phyloP scores from a whole-genome alignment of 768 basidiomycete species.

The Suillus hirtellus region DNA sequence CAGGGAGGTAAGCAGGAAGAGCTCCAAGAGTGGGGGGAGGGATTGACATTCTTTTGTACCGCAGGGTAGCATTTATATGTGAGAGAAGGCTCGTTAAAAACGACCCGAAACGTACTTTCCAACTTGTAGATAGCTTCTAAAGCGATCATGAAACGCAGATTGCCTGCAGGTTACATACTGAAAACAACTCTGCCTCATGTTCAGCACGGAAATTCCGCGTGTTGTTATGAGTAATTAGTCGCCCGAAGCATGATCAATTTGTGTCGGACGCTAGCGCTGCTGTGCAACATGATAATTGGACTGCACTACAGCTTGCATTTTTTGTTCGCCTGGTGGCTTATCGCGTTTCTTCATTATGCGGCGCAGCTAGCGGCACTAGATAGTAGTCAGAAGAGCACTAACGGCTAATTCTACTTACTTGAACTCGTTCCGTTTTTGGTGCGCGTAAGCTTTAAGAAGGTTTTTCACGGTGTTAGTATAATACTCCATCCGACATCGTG shows the following conservation, averaged over 20 bases:
- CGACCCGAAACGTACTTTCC: slow-evolving; percentile 20
- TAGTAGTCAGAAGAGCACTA: slow-evolving; percentile 5
- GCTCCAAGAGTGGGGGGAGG: slow-evolving; percentile 16
- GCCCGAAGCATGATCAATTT: slow-evolving; percentile 13
- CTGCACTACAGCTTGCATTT: not conserved
- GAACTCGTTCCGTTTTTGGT: not conserved
- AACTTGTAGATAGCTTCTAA: slow-evolving; percentile 23
- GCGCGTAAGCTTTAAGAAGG: not conserved
- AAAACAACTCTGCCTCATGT: slow-evolving; percentile 30
- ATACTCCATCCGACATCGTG: not conserved
- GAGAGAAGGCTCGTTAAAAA: slow-evolving; percentile 25
- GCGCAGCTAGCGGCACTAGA: not conserved
- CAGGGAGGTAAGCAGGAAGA: slow-evolving; percentile 14
- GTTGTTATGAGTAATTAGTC: slow-evolving; percentile 32
- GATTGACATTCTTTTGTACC: slow-evolving; percentile 14
- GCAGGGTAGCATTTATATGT: slow-evolving; percentile 26
- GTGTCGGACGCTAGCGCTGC: not conserved
- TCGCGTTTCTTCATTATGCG: not conserved
- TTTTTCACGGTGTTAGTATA: not conserved
- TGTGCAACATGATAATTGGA: not conserved
- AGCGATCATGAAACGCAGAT: slow-evolving; percentile 21
- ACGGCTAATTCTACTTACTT: not conserved
- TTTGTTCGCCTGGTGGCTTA: not conserved
- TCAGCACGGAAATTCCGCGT: slow-evolving; percentile 32
- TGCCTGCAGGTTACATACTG: slow-evolving; percentile 19